Base-by-base conservation (phyloP, 2,329 filamentous ascomycete species). In the Colletotrichum godetiae region DNA sequence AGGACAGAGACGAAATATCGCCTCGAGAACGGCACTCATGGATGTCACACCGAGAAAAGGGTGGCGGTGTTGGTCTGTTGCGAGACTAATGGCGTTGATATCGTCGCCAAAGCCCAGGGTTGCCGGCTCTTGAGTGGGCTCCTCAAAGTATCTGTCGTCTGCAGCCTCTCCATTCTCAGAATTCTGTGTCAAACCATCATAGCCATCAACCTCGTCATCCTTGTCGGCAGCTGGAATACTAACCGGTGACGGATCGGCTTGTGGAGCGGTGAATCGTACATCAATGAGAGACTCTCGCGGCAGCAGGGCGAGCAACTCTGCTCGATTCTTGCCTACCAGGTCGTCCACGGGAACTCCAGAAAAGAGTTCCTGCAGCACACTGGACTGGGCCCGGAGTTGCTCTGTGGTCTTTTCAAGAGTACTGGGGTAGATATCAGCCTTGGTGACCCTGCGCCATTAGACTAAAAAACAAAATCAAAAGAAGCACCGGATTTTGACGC, bases 41-140 rank as follows among this genome's bases (percentile, higher is more conserved):
- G 90, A 92, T 0, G 89, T 91, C n/a, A 91, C 88, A 7, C 90
- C 90, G 5, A 92, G 83, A 76, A 92, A 92, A 4, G 90, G 91
- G 5, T 87, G 87, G 2, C 89, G 85, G 35, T 87, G 86, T 68
- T 88, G 85, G 24, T 90, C 85, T 10, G 86, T 86, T 84, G 90
- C 61, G 87, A 83, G 11, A 86, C 87, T 75, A 56, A 81, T 75
- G 29, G 78, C 80, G 61, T 81, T 81, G 73, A 80, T 79, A 49
- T 81, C 79, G 75, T 80, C 79, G 31, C 76, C 77, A 22, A 77
- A 77, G 19, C 46, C 60, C 13, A 78, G 71, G 19, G 74, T 74
- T 2, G 69, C 58, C 1, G 75, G 76, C 61, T 81, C 74, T 19
- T 68, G 59, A 0, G 76, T 74, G 2, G 76, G 75, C 55, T 81